Evolutionary conservation across 192 early-diverging fungal species (phyloP).

Genomic region (Coemansia sp.): DNA sequence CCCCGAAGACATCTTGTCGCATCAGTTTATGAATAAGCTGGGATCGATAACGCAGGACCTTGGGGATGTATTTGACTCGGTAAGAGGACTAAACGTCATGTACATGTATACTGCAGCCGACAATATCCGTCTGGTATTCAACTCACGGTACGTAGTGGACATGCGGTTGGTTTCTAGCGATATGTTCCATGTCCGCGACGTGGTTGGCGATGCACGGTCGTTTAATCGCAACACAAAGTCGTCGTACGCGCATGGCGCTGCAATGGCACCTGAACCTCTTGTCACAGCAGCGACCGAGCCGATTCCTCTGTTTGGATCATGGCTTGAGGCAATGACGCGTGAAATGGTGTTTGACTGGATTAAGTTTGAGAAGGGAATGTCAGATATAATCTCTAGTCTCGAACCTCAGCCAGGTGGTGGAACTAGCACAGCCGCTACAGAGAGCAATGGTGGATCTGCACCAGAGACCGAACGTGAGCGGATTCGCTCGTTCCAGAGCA

Average conservation of each 20-base stretch:
- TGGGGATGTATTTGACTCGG: constrained; percentile 23
- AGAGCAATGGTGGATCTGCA: neutral
- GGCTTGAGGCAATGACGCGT: constrained; percentile 42
- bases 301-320: constrained; percentile 43
- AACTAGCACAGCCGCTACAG: neutral
- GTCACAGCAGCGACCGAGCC: constrained; percentile 41
- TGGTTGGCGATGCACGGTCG: constrained; percentile 18
- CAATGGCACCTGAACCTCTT: constrained; percentile 27
- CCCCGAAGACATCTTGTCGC: constrained; percentile 14
- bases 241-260: neutral
- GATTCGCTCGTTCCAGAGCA: constrained; percentile 33
- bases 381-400: neutral
- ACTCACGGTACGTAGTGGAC: constrained; percentile 44
- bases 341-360: constrained; percentile 40
- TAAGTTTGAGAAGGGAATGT: constrained; percentile 23
- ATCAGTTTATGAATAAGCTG: constrained; percentile 30
- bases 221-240: constrained; percentile 5
- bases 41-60: constrained; percentile 10
- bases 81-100: constrained; percentile 37
- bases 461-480: constrained; percentile 4
- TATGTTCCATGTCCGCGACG: constrained; percentile 36
- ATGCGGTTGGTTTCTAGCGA: constrained; percentile 41
- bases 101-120: constrained; percentile 51
- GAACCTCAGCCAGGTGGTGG: too few relatives aligned
- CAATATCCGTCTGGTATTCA: constrained; percentile 48